phyloP scores from a whole-genome alignment of 2,329 filamentous ascomycete genomes.

The Pseudocercospora fuligena region DNA sequence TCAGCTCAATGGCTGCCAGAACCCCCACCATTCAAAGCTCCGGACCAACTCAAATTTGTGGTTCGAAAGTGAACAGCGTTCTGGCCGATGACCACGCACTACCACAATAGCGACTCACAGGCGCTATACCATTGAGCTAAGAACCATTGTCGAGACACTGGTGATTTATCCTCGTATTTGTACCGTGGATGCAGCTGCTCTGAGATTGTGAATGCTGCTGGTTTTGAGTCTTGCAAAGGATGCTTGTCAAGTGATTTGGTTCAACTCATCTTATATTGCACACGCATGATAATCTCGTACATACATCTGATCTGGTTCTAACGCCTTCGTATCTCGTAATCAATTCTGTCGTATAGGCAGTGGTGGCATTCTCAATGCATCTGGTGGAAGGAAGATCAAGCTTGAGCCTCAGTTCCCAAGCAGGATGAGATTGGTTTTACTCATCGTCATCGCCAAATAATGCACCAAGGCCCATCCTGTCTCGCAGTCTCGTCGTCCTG shows the following conservation, averaged over 20 bases:
- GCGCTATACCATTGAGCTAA: neutral
- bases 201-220: no score
- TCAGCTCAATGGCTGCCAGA: no score
- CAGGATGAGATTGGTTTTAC: no score
- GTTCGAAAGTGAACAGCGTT: no score
- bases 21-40: no score
- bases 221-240: no score
- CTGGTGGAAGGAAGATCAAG: no score
- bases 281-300: neutral
- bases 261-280: neutral
- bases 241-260: neutral
- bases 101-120: neutral
- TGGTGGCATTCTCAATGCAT: neutral
- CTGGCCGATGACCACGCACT: no score
- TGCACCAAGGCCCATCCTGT: conserved; percentile 35
- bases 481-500: conserved; percentile 29
- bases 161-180: no score
- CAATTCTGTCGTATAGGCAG: neutral
- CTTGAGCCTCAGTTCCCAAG: no score
- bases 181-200: no score
- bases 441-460: conserved; percentile 33
- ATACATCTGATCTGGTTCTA: neutral
- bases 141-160: neutral
- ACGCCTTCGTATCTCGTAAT: neutral
- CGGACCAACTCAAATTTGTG: no score